Percentiles rank a stretch among this genome's conserved stretches.
phyloP scores from a whole-genome alignment of 2,329 filamentous ascomycete genomes.

The Beauveria bassiana region DNA sequence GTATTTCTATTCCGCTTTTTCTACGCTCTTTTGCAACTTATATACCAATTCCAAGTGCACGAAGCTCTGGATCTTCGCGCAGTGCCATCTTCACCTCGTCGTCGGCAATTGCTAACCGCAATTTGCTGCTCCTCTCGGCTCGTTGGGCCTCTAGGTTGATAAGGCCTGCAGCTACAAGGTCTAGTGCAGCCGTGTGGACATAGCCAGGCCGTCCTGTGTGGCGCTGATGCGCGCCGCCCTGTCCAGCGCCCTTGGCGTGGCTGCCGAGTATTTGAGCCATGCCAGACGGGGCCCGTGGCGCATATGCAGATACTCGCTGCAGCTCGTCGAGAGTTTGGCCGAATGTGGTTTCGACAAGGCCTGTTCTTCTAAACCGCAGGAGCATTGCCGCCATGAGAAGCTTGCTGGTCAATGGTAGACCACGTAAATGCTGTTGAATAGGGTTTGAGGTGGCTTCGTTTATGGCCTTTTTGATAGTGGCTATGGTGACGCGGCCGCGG shows the following conservation, averaged over 20 bases:
- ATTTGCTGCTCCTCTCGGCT: slow-evolving; percentile 79
- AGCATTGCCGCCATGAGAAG: slow-evolving; percentile 79
- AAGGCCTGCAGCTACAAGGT: slow-evolving; percentile 80
- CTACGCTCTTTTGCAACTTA: slow-evolving; percentile 21
- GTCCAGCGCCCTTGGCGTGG: slow-evolving; percentile 20
- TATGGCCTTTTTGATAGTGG: slow-evolving; percentile 89
- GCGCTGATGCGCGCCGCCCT: slow-evolving; percentile 20
- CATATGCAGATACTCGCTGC: slow-evolving; percentile 30
- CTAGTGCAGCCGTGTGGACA: slow-evolving; percentile 66
- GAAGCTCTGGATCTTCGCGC: slow-evolving; percentile 80
- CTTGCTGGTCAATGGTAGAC: slow-evolving; percentile 74
- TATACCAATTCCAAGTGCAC: slow-evolving; percentile 59
- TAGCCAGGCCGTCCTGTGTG: slow-evolving; percentile 26
- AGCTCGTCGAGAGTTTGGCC: slow-evolving; percentile 82
- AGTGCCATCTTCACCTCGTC: slow-evolving; percentile 87
- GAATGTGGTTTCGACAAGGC: slow-evolving; percentile 77
- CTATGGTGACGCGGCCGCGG: slow-evolving; percentile 70
- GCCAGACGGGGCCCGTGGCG: slow-evolving; percentile 27
- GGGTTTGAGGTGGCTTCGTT: slow-evolving; percentile 91
- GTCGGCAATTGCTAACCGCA: slow-evolving; percentile 77
- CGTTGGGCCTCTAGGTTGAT: slow-evolving; percentile 74
- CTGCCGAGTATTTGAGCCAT: slow-evolving; percentile 29
- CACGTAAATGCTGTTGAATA: slow-evolving; percentile 78
- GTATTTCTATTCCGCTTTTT: not conserved
- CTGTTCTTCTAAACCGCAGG: slow-evolving; percentile 70